phyloP scores from a whole-genome alignment of 257 asterid genomes.

The Nicotiana otophora region DNA sequence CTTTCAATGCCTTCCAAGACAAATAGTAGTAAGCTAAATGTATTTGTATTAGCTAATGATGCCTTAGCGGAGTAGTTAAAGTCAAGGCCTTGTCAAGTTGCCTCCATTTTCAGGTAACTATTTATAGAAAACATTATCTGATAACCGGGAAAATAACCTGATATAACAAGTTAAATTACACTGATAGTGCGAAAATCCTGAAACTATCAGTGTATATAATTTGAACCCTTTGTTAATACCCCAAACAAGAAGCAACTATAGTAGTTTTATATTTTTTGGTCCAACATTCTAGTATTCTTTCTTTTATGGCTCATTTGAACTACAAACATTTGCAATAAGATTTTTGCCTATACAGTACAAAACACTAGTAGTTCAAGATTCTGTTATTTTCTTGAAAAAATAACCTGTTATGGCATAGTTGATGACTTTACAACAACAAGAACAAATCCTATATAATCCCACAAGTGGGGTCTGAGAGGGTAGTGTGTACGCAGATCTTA shows the following conservation, averaged over 20 bases:
- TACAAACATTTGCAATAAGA: background rate
- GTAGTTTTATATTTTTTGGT: background rate
- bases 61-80: background rate
- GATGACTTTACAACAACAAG: background rate
- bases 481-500: no score
- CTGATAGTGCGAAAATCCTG: background rate
- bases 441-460: no score
- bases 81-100: background rate
- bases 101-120: background rate
- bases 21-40: background rate
- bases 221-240: background rate
- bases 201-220: background rate
- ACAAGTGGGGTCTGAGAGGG: no score
- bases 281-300: background rate
- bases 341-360: background rate
- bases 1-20: background rate
- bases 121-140: background rate
- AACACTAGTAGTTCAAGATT: background rate
- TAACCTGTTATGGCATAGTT: background rate
- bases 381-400: conserved; percentile 3
- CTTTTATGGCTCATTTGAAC: background rate
- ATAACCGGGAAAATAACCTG: background rate
- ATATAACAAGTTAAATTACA: background rate
- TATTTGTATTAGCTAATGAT: background rate
- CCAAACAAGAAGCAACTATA: background rate